Conservation (phyloP, 495 filamentous ascomycete species). For the Hypoxylon intermedium region DNA sequence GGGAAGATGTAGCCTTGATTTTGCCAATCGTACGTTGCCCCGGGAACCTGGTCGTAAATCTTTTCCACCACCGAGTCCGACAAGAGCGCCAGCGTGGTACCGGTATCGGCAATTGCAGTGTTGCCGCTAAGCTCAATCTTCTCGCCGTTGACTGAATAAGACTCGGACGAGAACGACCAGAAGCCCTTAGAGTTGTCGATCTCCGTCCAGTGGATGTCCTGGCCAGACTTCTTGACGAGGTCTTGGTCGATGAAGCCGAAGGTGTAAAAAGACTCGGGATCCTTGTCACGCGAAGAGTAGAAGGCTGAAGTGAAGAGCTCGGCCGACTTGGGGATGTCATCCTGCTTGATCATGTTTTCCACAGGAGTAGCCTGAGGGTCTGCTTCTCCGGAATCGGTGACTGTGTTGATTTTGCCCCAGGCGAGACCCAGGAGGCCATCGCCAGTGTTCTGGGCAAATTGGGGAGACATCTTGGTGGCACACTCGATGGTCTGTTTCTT, state of each 20-base stretch:
- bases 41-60: slow-evolving; percentile 75
- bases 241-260: slow-evolving; percentile 79
- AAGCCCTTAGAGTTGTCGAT: slow-evolving; percentile 75
- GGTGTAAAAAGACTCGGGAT: slow-evolving; percentile 74
- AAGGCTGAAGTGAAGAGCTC: slow-evolving; percentile 80
- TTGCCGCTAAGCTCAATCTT: slow-evolving; percentile 64
- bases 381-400: slow-evolving; percentile 54
- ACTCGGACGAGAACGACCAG: slow-evolving; percentile 72
- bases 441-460: slow-evolving; percentile 65
- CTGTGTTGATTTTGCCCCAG: slow-evolving; percentile 73
- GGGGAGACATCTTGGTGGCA: slow-evolving; percentile 66
- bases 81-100: slow-evolving; percentile 75
- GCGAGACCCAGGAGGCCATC: slow-evolving; percentile 80
- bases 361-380: slow-evolving; percentile 71
- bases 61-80: slow-evolving; percentile 69
- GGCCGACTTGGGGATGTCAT: slow-evolving; percentile 65
- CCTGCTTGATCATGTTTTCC: slow-evolving; percentile 76
- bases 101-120: slow-evolving; percentile 82
- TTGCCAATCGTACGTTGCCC: slow-evolving; percentile 64
- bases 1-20: slow-evolving; percentile 78
- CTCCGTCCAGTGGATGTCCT: slow-evolving; percentile 67
- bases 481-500: slow-evolving; percentile 74
- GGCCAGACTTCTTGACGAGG: slow-evolving; percentile 60
- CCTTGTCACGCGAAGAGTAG: slow-evolving; percentile 66
- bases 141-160: slow-evolving; percentile 67